Evolutionary conservation across 148 eudicot species (phyloP).

Genomic region (Vaccinium vitisidaea): DNA sequence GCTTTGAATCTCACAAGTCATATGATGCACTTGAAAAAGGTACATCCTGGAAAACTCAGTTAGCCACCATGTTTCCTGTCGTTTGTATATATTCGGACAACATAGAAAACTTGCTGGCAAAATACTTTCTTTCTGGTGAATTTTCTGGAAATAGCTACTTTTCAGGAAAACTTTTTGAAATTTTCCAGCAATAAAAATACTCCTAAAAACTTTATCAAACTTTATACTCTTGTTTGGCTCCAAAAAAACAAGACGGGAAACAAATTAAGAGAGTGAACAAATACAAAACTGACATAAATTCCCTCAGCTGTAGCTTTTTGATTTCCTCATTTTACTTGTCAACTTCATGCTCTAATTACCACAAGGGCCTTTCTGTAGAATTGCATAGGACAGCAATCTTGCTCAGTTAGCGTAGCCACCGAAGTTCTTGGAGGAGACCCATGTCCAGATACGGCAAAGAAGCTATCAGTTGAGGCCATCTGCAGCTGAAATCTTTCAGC

Average conservation of each 20-base stretch:
- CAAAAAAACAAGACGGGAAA: no score
- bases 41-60: neutral
- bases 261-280: neutral
- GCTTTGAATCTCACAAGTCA: slow-evolving; percentile 12
- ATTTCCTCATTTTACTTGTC: neutral
- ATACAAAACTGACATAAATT: no score
- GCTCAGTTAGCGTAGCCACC: slow-evolving; percentile 64
- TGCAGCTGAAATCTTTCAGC: slow-evolving; percentile 42
- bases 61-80: neutral
- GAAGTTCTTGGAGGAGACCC: slow-evolving; percentile 81
- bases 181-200: slow-evolving; percentile 45
- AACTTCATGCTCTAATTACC: neutral
- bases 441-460: slow-evolving; percentile 62
- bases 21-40: slow-evolving; percentile 12
- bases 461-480: slow-evolving; percentile 70
- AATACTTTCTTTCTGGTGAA: slow-evolving; percentile 60
- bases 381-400: slow-evolving; percentile 68
- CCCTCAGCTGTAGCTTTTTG: neutral
- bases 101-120: slow-evolving; percentile 40
- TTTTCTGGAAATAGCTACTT: slow-evolving; percentile 41
- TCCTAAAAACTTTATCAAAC: slow-evolving; percentile 34
- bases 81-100: slow-evolving; percentile 21
- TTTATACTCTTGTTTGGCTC: slow-evolving; percentile 16
- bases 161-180: neutral
- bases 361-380: slow-evolving; percentile 34